These are phyloP conservation scores for Lactarius vividus DNA, from an alignment of 768 basidiomycete species.

Conservation along the genomic window DNA sequence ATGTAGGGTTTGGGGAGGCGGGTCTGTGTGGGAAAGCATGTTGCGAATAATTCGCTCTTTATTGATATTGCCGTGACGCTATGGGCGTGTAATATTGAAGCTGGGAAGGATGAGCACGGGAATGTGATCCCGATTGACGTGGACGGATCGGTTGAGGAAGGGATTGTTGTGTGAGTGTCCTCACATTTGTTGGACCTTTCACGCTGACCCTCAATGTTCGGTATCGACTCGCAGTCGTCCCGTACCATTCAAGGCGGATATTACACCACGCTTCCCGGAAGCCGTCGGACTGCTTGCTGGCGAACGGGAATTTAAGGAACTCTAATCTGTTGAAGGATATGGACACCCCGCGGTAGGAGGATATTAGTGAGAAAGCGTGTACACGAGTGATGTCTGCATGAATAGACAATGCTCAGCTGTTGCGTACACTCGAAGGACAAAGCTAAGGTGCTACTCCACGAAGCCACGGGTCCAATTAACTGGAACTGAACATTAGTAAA, in stretches of 20 bases:
- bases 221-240: neutral
- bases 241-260: conserved; percentile 1
- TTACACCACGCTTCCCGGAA: conserved; percentile 5
- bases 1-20: conserved; percentile 33
- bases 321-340: conserved; percentile 19
- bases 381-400: no score
- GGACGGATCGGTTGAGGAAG: neutral
- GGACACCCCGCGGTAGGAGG: no score
- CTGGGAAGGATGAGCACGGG: conserved; percentile 1
- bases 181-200: no score
- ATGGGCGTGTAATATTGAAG: conserved; percentile 29
- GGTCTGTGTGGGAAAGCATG: conserved; percentile 16
- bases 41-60: conserved; percentile 33
- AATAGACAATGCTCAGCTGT: no score
- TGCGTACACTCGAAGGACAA: no score
- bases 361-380: no score
- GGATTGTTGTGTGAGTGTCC: neutral
- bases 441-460: no score
- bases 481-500: no score
- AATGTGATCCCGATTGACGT: neutral
- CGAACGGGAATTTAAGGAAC: conserved; percentile 9
- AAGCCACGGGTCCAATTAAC: no score
- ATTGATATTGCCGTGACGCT: conserved; percentile 34
- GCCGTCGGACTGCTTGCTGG: neutral
- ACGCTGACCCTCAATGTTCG: neutral